Evolutionary conservation across 2,329 filamentous ascomycete genomes (phyloP), one percentile per base, ranked within the genome.

Genomic region (Colletotrichum kahawae): DNA sequence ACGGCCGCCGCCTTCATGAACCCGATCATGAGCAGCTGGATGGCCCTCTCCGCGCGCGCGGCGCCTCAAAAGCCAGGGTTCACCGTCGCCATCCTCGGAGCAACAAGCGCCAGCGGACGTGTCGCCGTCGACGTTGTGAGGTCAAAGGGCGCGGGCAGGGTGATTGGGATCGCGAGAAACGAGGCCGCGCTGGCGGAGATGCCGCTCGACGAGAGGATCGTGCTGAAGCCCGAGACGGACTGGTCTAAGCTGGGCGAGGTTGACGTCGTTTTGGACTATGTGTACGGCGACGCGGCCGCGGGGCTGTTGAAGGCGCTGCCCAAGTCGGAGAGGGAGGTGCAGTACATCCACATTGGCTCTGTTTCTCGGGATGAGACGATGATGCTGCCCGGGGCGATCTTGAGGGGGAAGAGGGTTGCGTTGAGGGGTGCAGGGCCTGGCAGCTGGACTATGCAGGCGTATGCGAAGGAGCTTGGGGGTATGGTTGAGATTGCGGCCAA

Each of bases 241-340:
- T 90, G 88, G 75, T 84, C 84, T 3, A 79, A 81, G 10, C 82
- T 87, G 0, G 85, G 83, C 2, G 85, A 87, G 43, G 86, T 87
- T 36, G 89, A 92, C 75, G 84, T 92, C 4, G 84, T 92, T 5
- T 82, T 92, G 2, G 90, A 92, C 78, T 92, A 91, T 78, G 81
- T 92, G 9, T 91, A 89, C 80, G 90, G 90, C 0, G 82, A 84
- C 1, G 83, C 86, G 18, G 80, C 86, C 0, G 77, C 83, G 13
- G 84, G 85, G 7, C 80, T 88, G 12, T 81, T 91, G 9, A 78
- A 80, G 7, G 84, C 83, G 5, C 78, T 90, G 21, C 69, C 72
- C 33, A 83, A 81, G 43, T 82, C 84, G 2, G 80, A 79, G 34
- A 84, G 82, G n/a, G 83, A 87, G 0, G 83, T 90, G 29, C 88